Percentiles rank a stretch among this genome's conserved stretches.
Evolutionary conservation across 2,329 filamentous ascomycete species (phyloP).

Genomic region (Parascedosporium putredinis): DNA sequence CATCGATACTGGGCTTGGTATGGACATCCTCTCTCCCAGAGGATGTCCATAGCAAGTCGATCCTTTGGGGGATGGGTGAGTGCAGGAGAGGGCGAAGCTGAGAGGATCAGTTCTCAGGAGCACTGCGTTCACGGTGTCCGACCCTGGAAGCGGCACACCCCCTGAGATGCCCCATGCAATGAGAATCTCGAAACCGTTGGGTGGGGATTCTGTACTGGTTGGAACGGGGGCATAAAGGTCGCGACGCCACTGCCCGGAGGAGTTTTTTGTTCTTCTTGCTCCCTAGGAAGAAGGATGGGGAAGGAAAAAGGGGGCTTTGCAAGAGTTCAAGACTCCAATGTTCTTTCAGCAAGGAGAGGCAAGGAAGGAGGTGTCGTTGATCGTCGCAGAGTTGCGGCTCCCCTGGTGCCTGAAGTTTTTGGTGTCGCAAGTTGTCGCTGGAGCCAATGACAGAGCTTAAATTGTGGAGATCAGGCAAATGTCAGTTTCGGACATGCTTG

Average conservation of each 20-base stretch:
- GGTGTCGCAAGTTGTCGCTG: constrained; percentile 1
- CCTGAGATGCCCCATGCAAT: neutral
- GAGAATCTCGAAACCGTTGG: neutral
- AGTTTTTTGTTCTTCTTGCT: too few relatives aligned
- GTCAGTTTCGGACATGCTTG: constrained; percentile 3
- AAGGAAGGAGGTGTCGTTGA: neutral
- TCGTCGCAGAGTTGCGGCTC: neutral
- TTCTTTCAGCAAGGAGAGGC: neutral
- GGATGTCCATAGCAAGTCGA: constrained; percentile 3
- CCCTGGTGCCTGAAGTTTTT: constrained; percentile 1
- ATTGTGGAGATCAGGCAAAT: constrained; percentile 5
- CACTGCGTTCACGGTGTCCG: too few relatives aligned
- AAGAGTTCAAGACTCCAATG: too few relatives aligned
- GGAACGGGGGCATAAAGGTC: neutral
- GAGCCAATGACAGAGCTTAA: constrained; percentile 5
- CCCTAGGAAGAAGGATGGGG: too few relatives aligned
- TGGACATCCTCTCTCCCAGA: neutral
- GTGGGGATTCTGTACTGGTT: neutral
- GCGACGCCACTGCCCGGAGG: too few relatives aligned
- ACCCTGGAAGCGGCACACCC: neutral
- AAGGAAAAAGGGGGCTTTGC: too few relatives aligned
- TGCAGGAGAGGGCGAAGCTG: neutral
- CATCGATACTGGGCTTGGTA: neutral
- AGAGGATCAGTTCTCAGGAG: neutral
- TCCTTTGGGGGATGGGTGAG: neutral